Conservation (phyloP, 2,329 filamentous ascomycete genomes). For the Diaporthe eres region DNA sequence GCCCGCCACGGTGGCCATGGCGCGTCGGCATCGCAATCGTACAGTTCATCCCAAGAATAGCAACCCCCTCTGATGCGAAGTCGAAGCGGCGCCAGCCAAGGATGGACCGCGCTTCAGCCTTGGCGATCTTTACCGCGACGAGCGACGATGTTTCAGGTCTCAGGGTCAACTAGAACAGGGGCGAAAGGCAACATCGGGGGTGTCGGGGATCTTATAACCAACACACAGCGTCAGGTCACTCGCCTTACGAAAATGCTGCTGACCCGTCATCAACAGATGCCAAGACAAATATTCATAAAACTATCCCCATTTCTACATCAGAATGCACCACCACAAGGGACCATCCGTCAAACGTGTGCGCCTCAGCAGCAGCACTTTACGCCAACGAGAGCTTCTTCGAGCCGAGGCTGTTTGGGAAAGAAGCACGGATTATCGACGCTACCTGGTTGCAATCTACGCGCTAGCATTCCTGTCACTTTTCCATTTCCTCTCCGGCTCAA, state of each 20-base stretch:
- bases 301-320: conserved; percentile 17
- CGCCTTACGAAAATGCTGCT: background rate
- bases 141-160: background rate
- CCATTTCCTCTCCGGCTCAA: background rate
- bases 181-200: background rate
- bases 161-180: background rate
- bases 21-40: background rate
- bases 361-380: no score
- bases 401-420: background rate
- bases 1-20: background rate
- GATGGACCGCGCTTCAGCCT: background rate
- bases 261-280: background rate
- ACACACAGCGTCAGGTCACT: background rate
- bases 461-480: background rate
- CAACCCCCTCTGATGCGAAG: background rate
- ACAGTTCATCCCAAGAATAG: background rate
- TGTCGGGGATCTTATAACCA: background rate
- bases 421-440: background rate
- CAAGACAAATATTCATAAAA: background rate
- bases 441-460: background rate
- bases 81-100: background rate
- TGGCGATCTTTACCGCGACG: background rate
- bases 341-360: background rate
- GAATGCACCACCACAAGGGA: background rate
- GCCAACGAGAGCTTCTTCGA: background rate